These are phyloP conservation scores for Samsoniella hepiali DNA, from an alignment of 2,329 filamentous ascomycete species.

Conservation along the genomic window DNA sequence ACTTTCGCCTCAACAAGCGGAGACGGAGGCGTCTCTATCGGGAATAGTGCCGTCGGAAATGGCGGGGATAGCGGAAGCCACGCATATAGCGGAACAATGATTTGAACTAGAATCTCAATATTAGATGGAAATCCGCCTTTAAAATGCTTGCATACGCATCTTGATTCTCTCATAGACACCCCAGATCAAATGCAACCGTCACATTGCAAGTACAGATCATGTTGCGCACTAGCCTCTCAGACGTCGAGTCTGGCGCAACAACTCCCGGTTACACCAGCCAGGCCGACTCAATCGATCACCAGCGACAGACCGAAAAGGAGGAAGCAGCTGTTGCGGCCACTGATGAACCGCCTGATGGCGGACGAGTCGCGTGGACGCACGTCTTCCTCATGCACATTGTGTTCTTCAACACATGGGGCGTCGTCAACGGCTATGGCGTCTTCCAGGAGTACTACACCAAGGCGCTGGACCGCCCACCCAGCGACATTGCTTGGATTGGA, in stretches of 20 bases:
- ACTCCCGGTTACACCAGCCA: slow-evolving; percentile 1
- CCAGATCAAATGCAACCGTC: not conserved
- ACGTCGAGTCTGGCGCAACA: slow-evolving; percentile 8
- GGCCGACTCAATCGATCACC: not conserved
- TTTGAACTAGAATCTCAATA: not conserved
- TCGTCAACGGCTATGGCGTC: slow-evolving; percentile 43
- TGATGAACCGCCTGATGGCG: slow-evolving; percentile 21
- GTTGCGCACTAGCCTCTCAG: slow-evolving; percentile 1
- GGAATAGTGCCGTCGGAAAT: slow-evolving; percentile 10
- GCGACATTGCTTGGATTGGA: slow-evolving; percentile 44
- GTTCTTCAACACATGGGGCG: slow-evolving; percentile 46
- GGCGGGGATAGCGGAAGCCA: not conserved
- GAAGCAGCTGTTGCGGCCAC: not conserved
- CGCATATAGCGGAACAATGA: slow-evolving; percentile 3
- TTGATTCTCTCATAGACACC: not conserved
- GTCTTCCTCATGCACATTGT: slow-evolving; percentile 36
- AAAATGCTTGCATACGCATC: not conserved
- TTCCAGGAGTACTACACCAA: slow-evolving; percentile 45
- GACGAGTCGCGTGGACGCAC: slow-evolving; percentile 30
- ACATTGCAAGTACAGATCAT: not conserved
- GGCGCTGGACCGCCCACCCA: slow-evolving; percentile 31
- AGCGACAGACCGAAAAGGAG: slow-evolving; percentile 1
- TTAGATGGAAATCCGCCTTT: not conserved
- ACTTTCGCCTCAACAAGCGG: not conserved
- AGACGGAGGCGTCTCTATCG: not conserved